Conservation (phyloP, 2,329 filamentous ascomycete species). For the Macrophomina tecta region DNA sequence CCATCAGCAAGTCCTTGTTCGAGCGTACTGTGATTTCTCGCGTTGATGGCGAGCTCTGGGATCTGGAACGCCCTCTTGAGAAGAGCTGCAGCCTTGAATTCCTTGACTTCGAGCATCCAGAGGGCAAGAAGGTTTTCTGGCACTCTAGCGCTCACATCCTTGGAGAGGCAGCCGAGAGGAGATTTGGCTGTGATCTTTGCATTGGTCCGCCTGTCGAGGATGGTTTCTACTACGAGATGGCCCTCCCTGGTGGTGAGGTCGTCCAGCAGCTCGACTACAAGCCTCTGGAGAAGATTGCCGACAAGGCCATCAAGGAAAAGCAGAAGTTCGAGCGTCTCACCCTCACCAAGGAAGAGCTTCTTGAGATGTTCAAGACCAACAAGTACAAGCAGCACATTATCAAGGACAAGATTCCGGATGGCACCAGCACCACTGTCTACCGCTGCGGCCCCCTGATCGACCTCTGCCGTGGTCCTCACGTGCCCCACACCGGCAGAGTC, state of each 20-base stretch:
- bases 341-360: constrained; percentile 86
- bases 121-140: constrained; percentile 96
- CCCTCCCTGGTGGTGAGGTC: constrained; percentile 71
- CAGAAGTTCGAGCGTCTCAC: constrained; percentile 91
- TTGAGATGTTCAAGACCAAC: constrained; percentile 97
- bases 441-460: constrained; percentile 93
- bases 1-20: constrained; percentile 82
- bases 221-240: constrained; percentile 99
- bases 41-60: constrained; percentile 88
- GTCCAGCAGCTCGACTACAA: constrained; percentile 83
- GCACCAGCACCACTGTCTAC: constrained; percentile 92
- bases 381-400: constrained; percentile 99
- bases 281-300: constrained; percentile 79
- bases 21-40: constrained; percentile 87
- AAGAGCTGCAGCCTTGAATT: constrained; percentile 84
- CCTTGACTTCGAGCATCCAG: constrained; percentile 75
- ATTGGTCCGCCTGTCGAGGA: constrained; percentile 91
- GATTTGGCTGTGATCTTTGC: constrained; percentile 90
- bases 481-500: constrained; percentile 90
- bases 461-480: constrained; percentile 92
- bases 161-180: constrained; percentile 90
- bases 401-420: constrained; percentile 86
- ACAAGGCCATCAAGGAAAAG: constrained; percentile 92
- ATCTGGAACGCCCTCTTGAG: constrained; percentile 88
- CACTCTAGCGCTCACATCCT: constrained; percentile 94